These are phyloP conservation scores for Pulveroboletus sp. DNA, from an alignment of 768 basidiomycete genomes.

Conservation along the genomic window DNA sequence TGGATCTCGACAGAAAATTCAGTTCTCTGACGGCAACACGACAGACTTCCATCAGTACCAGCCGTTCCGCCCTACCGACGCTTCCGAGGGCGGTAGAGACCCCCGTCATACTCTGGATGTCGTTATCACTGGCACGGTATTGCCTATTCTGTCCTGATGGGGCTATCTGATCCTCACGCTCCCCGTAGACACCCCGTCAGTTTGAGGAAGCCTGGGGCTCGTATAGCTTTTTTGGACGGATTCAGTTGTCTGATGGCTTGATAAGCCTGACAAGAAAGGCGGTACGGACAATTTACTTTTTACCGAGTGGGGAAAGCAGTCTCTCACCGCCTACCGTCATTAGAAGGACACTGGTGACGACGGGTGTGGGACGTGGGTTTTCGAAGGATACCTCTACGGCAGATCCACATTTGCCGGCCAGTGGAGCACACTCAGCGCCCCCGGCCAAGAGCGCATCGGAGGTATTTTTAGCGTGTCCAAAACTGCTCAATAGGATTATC, in stretches of 20 bases:
- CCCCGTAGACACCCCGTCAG: slow-evolving; percentile 43
- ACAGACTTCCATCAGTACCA: slow-evolving; percentile 27
- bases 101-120: slow-evolving; percentile 32
- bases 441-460: slow-evolving; percentile 33
- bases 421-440: slow-evolving; percentile 40
- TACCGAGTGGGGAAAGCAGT: neutral
- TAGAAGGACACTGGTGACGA: slow-evolving; percentile 41
- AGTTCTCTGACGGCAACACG: slow-evolving; percentile 27
- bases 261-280: slow-evolving; percentile 59
- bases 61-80: slow-evolving; percentile 28
- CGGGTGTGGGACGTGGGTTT: slow-evolving; percentile 48
- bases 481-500: slow-evolving; percentile 27
- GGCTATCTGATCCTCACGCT: slow-evolving; percentile 21
- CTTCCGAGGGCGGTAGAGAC: slow-evolving; percentile 24
- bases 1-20: slow-evolving; percentile 10
- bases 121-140: slow-evolving; percentile 34
- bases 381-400: slow-evolving; percentile 51
- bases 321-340: slow-evolving; percentile 1
- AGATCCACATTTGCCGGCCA: slow-evolving; percentile 49
- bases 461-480: slow-evolving; percentile 60
- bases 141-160: slow-evolving; percentile 17
- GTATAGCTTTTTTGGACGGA: slow-evolving; percentile 54
- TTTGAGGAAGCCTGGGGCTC: slow-evolving; percentile 65
- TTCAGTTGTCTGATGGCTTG: slow-evolving; percentile 51
- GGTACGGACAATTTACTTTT: slow-evolving; percentile 35